Evolutionary conservation across 371 early-diverging fungal genomes (phyloP), one percentile per base, ranked within the genome.

Genomic region (Saksenaea vasiformis): DNA sequence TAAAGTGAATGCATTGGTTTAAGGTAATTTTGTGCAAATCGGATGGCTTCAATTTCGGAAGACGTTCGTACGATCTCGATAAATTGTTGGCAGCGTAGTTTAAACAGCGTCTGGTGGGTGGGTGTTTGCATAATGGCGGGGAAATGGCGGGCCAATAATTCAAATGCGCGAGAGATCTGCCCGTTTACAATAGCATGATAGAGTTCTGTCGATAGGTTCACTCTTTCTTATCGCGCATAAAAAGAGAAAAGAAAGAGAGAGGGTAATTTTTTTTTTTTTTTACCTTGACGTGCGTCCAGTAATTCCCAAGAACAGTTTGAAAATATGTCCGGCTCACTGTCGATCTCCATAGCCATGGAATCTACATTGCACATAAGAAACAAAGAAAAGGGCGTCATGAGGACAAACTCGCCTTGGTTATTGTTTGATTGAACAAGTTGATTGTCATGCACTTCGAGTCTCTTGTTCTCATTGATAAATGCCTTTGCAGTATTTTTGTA

Each of bases 401-500:
- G 3, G 24, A 47, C 10, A 17, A n/a, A 47, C 51, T 47, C 55
- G 53, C 60, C 63, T 53, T 66, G 65, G 59, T 31, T 44, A 19
- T 24, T 34, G 38, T 37, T 54, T 24, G 47, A 0, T 43, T 22
- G 31, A 44, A 39, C 15, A 31, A 61, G 51, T 11, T 24, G 60
- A 54, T 61, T 38, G 26, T 26, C 26, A 59, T 65, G 66, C 15
- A 64, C 34, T 15, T 68, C 62, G 14, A 71, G 64, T 67, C 68
- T 71, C 22, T 56, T 71, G 17, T 70, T 74, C 37, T 87, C 86
- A 59, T 71, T 77, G 47, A 84, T 61, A 57, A 87, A 78, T 8
- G 86, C 85, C 53, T 79, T 84, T 26, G 87, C 87, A 1, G 87
- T 86, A 59, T 87, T 83, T 28, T 83, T 83, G 68, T 80, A 87